Conservation (phyloP, 1,284 basidiomycete species). For the Prillingera fragicola region DNA sequence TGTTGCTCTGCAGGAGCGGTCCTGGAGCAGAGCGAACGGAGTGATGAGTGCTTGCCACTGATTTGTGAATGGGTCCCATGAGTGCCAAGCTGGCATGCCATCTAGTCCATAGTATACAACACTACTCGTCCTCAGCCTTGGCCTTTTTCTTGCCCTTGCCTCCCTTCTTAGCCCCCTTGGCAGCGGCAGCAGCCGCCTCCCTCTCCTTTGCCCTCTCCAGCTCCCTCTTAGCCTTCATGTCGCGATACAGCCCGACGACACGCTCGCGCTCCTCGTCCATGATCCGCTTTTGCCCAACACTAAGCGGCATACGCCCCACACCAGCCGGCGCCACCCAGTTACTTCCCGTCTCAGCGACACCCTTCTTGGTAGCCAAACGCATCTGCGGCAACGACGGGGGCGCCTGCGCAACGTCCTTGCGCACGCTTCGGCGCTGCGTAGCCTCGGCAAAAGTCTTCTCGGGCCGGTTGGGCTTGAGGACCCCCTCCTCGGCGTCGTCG, state of each 20-base stretch:
- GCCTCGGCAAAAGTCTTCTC: slow-evolving; percentile 11
- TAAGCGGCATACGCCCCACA: slow-evolving; percentile 29
- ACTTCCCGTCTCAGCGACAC: not conserved
- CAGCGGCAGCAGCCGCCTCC: not conserved
- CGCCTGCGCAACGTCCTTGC: slow-evolving; percentile 26
- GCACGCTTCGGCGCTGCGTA: slow-evolving; percentile 12
- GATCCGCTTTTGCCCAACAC: slow-evolving; percentile 40
- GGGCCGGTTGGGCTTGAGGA: slow-evolving; percentile 6
- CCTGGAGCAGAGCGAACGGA: too few species aligned
- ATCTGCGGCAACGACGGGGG: slow-evolving; percentile 24
- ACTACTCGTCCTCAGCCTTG: slow-evolving; percentile 15
- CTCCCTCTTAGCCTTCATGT: slow-evolving; percentile 20
- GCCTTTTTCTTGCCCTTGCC: slow-evolving; percentile 7
- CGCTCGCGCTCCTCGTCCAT: slow-evolving; percentile 43
- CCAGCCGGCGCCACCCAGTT: not conserved
- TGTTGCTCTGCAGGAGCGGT: too few species aligned
- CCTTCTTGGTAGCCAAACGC: slow-evolving; percentile 9
- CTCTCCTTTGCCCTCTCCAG: slow-evolving; percentile 8
- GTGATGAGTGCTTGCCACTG: too few species aligned
- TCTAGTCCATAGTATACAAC: not conserved
- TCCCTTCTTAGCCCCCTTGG: not conserved
- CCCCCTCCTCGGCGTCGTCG: not conserved
- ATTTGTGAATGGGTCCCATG: too few species aligned
- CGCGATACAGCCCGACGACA: slow-evolving; percentile 39
- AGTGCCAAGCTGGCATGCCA: too few species aligned